Evolutionary conservation across 116 monocot genomes (phyloP).

Genomic region (Zostera marina): DNA sequence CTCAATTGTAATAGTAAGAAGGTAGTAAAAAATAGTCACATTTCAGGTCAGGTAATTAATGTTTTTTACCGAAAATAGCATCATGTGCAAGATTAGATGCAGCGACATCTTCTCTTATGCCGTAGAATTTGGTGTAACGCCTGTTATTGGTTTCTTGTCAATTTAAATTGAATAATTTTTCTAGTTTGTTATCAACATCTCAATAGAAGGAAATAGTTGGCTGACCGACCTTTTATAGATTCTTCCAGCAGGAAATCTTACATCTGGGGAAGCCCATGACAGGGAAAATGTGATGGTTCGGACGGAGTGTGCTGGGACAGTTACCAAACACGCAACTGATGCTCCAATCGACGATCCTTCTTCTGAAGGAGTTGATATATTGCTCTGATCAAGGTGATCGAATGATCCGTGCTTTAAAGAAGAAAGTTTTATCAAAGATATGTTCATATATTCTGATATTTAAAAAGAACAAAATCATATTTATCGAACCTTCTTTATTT

Average conservation of each 20-base stretch:
- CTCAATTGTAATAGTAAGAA: not conserved
- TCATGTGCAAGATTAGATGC: slow-evolving; percentile 69
- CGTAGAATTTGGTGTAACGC: slow-evolving; percentile 94
- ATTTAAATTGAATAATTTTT: not conserved
- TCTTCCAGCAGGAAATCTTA: slow-evolving; percentile 58
- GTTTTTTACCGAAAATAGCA: slow-evolving; percentile 52
- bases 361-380: slow-evolving; percentile 30
- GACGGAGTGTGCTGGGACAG: slow-evolving; percentile 36
- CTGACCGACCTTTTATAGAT: slow-evolving; percentile 76
- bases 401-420: slow-evolving; percentile 60
- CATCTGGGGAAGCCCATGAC: slow-evolving; percentile 87
- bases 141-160: slow-evolving; percentile 23
- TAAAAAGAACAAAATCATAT: no score
- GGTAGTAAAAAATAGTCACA: not conserved
- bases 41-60: no score
- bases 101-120: slow-evolving; percentile 43
- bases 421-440: not conserved
- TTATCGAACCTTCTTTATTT: slow-evolving; percentile 54
- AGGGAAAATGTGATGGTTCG: slow-evolving; percentile 73
- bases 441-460: not conserved
- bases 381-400: slow-evolving; percentile 38
- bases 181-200: not conserved
- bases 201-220: not conserved
- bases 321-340: slow-evolving; percentile 70
- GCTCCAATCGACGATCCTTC: slow-evolving; percentile 91